Percentiles rank a stretch among this genome's conserved stretches.
phyloP scores from a whole-genome alignment of 768 basidiomycete genomes.

The Mycena sanguinolenta region DNA sequence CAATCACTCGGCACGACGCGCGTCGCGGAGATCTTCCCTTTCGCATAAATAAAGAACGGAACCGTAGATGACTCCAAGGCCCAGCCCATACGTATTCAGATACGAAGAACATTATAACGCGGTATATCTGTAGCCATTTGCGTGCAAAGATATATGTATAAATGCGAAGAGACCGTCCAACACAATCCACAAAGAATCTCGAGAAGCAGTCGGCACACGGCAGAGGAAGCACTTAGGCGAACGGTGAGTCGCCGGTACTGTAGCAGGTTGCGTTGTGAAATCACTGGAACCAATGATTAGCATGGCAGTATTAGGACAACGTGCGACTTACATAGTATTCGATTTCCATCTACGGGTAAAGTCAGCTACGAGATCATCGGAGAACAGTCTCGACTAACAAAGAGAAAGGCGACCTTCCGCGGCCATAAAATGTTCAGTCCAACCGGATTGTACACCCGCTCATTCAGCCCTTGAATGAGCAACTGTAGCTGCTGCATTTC shows the following conservation, averaged over 20 bases:
- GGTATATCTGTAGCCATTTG: background rate
- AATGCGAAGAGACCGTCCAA: constrained; percentile 25
- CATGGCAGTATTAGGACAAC: constrained; percentile 19
- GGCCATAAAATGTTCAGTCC: constrained; percentile 94
- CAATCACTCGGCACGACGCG: constrained; percentile 9
- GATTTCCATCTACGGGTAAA: constrained; percentile 81
- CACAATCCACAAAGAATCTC: background rate
- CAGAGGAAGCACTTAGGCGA: background rate
- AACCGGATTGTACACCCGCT: constrained; percentile 81
- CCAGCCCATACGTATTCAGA: constrained; percentile 7
- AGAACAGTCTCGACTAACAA: constrained; percentile 69
- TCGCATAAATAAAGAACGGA: background rate
- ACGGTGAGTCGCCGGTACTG: constrained; percentile 28
- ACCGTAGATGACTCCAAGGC: background rate
- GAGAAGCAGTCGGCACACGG: constrained; percentile 10
- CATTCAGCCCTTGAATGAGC: constrained; percentile 78
- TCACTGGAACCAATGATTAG: constrained; percentile 32
- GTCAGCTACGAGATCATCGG: constrained; percentile 21
- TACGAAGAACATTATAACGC: constrained; percentile 5
- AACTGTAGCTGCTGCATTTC: constrained; percentile 79
- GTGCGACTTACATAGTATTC: constrained; percentile 86
- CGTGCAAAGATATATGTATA: constrained; percentile 26
- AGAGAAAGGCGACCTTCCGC: constrained; percentile 86
- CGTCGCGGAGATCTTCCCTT: background rate
- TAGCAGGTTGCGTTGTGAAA: constrained; percentile 7